These are phyloP conservation scores for Elongisporangium undulatum DNA, from an alignment of 352 stramenopile species.

Conservation along the genomic window DNA sequence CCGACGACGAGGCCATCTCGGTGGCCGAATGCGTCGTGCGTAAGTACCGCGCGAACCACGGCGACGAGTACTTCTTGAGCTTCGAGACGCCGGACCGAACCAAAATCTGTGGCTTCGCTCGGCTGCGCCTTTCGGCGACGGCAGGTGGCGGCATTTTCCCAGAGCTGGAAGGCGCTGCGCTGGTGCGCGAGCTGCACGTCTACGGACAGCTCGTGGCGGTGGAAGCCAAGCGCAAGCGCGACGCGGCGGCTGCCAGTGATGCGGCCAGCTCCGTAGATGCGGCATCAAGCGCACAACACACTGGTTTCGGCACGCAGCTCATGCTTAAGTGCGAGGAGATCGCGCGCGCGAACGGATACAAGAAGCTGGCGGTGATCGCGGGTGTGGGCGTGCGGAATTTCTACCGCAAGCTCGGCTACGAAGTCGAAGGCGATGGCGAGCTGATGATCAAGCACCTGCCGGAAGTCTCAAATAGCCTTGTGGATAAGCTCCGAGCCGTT, in stretches of 20 bases:
- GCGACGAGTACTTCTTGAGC: constrained; percentile 90
- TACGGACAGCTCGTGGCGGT: constrained; percentile 85
- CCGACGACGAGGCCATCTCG: constrained; percentile 73
- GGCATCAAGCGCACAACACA: constrained; percentile 76
- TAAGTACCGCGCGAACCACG: constrained; percentile 84
- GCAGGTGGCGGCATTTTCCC: constrained; percentile 69
- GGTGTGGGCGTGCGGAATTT: constrained; percentile 91
- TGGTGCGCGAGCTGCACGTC: constrained; percentile 89
- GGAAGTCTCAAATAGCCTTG: constrained; percentile 1
- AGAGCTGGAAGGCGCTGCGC: constrained; percentile 68
- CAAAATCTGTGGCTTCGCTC: constrained; percentile 90
- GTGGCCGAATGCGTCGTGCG: constrained; percentile 66
- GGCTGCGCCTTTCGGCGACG: constrained; percentile 72
- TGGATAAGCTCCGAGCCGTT: too few species aligned
- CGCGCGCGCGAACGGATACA: constrained; percentile 55
- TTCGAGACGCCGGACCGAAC: constrained; percentile 88
- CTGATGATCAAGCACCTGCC: constrained; percentile 85
- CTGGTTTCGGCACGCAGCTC: constrained; percentile 84
- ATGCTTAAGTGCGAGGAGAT: constrained; percentile 85
- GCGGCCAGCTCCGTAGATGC: constrained; percentile 11
- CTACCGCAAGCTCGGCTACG: constrained; percentile 86
- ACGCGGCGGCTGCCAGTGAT: constrained; percentile 8
- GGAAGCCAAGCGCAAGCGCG: constrained; percentile 15
- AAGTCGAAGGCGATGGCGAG: constrained; percentile 80
- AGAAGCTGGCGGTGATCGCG: constrained; percentile 86